Evolutionary conservation across 2,329 filamentous ascomycete genomes (phyloP), one percentile per base, ranked within the genome.

Genomic region (Fusarium staphyleae): DNA sequence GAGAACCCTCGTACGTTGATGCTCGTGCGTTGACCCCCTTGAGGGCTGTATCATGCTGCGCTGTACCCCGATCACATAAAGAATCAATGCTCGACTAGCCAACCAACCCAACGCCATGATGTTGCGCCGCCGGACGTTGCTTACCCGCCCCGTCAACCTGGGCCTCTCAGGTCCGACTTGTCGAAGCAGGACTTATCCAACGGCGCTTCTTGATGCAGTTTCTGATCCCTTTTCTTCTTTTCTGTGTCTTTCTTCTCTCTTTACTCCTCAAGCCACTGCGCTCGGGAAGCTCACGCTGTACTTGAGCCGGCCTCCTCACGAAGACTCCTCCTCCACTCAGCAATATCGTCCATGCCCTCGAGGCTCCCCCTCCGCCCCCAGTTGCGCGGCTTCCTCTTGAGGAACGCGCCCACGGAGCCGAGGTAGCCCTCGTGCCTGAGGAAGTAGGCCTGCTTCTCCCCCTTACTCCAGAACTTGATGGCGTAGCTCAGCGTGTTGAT

Each of bases 401-500:
- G 78, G 71, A 99, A 99, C 0, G 95, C 95, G 1, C 95, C 95
- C 0, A 98, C 95, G 15, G 92, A 86, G 9, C 95, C 95, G 1
- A 99, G 83, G 71, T 98, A 99, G 19, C 95, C 95, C 74, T 99
- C 95, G 68, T 99, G 95, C 5, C 95, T 83, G 54, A 99, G 73
- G 73, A 99, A 99, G 72, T 96, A 98, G 0, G 95, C 95, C 74
- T 97, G 91, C 74, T 96, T 97, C 69, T 87, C 82, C 34, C 93
- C 93, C 70, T 95, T 91, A 63, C 89, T 92, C 95, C 95, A 99
- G 76, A 98, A 99, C 66, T 91, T 91, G 76, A 99, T 97, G 70
- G 93, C 95, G 70, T 96, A 99, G 48, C 89, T 93, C 9, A 99
- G 80, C 0, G 95, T 98, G 74, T 98, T 96, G 85, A 99, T 99